phyloP scores from a whole-genome alignment of 1,139 yeast species.

The Pneumocystis carinii region DNA sequence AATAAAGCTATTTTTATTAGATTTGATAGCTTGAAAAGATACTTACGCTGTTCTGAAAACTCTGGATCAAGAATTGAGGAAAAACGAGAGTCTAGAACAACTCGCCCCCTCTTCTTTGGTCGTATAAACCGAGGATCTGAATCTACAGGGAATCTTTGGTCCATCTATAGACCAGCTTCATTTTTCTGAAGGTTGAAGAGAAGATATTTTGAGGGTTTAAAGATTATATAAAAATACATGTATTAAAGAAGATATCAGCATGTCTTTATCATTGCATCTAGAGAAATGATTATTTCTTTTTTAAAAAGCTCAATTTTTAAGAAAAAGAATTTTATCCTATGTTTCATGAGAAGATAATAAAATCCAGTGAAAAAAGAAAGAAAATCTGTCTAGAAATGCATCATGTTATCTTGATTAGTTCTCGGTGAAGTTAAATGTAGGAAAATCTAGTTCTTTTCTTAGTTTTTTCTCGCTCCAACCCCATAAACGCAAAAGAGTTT shows the following conservation, averaged over 20 bases:
- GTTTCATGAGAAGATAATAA: too few species aligned
- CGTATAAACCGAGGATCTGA: not conserved
- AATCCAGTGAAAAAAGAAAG: too few species aligned
- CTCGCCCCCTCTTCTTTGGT: not conserved
- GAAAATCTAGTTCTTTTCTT: not conserved
- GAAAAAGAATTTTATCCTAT: too few species aligned
- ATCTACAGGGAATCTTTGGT: not conserved
- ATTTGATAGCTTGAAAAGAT: not conserved
- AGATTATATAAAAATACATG: too few species aligned
- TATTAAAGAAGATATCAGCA: too few species aligned
- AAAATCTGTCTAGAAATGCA: too few species aligned
- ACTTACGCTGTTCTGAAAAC: not conserved
- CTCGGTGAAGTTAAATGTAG: not conserved
- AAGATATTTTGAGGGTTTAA: too few species aligned
- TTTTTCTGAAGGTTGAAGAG: not conserved
- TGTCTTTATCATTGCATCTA: too few species aligned
- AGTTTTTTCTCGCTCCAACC: constrained; percentile 10
- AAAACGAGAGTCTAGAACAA: not conserved
- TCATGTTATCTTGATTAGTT: too few species aligned
- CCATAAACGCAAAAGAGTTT: constrained; percentile 19
- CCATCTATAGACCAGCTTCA: not conserved
- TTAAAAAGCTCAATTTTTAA: too few species aligned
- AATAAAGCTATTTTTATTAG: not conserved
- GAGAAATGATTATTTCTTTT: too few species aligned
- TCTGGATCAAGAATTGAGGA: not conserved